Conservation (phyloP, 768 basidiomycete species). For the Suillus brevipes region DNA sequence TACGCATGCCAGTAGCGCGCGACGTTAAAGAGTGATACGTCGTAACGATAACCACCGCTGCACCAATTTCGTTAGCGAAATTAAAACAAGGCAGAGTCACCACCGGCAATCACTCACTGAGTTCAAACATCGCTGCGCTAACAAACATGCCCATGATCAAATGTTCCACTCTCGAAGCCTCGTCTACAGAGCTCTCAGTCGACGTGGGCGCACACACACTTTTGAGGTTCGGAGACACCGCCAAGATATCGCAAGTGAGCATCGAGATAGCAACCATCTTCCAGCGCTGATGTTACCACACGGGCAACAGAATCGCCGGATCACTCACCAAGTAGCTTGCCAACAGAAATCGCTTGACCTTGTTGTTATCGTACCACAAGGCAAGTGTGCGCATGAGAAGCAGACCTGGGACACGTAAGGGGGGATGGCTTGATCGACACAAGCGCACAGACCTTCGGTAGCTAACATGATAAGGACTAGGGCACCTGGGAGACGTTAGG, state of each 20-base stretch:
- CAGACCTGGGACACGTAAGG: constrained; percentile 3
- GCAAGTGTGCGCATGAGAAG: constrained; percentile 17
- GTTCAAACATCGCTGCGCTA: constrained; percentile 14
- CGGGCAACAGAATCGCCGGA: background rate
- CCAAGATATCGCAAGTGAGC: constrained; percentile 8
- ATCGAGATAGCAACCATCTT: constrained; percentile 13
- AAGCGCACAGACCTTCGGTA: constrained; percentile 8
- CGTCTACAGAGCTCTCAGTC: constrained; percentile 1
- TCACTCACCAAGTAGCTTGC: constrained; percentile 10
- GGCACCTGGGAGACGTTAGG: constrained; percentile 6
- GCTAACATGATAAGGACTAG: constrained; percentile 12
- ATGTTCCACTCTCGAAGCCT: constrained; percentile 10
- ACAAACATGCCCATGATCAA: constrained; percentile 13
- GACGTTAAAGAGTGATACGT: background rate
- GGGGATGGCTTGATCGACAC: background rate
- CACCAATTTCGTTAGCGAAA: background rate
- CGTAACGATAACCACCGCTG: constrained; percentile 10
- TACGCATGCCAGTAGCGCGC: background rate
- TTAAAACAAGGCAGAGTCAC: background rate
- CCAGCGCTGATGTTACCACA: background rate
- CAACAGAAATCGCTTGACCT: constrained; percentile 3
- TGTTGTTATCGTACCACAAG: constrained; percentile 4
- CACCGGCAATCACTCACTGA: constrained; percentile 4
- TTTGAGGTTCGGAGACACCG: constrained; percentile 8
- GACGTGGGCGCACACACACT: constrained; percentile 10